Evolutionary conservation across 176 grass and related monocot species (phyloP).

Genomic region (Oropetium thomaeum): DNA sequence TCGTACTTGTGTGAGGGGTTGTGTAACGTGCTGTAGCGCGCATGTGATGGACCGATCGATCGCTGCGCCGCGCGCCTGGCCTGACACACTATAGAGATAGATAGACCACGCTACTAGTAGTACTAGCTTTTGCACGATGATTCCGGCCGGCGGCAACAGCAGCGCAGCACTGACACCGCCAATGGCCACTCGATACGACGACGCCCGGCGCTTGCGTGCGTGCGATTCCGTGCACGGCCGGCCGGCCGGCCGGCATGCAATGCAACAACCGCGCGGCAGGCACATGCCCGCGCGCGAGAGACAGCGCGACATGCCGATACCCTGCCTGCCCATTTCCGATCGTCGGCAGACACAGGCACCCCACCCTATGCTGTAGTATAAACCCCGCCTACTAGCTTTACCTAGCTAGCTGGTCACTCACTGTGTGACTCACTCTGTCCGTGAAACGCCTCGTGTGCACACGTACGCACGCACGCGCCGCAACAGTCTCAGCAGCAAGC

Average conservation of each 20-base stretch:
- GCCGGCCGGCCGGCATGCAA: no score
- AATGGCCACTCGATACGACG: constrained; percentile 13
- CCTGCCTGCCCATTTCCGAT: background rate
- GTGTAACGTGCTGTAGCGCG: background rate
- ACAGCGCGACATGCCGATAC: constrained; percentile 30
- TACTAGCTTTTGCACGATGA: background rate
- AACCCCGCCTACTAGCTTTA: no score
- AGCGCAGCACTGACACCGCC: background rate
- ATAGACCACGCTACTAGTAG: no score
- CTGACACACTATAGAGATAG: background rate
- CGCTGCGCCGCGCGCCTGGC: background rate
- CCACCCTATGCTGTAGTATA: no score
- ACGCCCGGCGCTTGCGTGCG: background rate
- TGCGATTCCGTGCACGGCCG: background rate
- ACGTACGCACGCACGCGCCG: background rate
- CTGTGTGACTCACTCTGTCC: background rate
- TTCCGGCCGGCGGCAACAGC: no score
- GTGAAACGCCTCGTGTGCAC: background rate
- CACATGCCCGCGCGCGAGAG: constrained; percentile 32
- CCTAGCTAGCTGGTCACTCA: background rate
- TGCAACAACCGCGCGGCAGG: no score
- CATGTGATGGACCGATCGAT: constrained; percentile 4
- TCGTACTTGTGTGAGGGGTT: no score
- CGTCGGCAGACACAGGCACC: no score
- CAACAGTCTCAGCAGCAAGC: background rate